Conservation (phyloP, 192 early-diverging fungal genomes). For the Thoreauomyces humboldtii region DNA sequence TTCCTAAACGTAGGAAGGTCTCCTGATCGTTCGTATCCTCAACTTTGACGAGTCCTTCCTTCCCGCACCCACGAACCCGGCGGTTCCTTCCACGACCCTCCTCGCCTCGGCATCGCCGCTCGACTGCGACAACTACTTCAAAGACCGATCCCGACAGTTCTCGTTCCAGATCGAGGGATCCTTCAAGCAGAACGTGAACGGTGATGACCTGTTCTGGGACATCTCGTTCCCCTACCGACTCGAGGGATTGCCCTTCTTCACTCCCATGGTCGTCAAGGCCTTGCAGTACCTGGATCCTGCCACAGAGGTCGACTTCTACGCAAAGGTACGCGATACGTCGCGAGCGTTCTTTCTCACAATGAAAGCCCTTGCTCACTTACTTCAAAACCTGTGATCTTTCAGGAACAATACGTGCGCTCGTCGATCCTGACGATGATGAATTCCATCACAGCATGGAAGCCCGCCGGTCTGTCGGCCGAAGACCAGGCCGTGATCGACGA, state of each 20-base stretch:
- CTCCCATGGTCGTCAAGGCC: conserved; percentile 27
- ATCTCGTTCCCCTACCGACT: conserved; percentile 16
- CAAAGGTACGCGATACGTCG: background rate
- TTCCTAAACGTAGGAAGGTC: too few species aligned
- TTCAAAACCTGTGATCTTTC: too few species aligned
- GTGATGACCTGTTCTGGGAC: conserved; percentile 31
- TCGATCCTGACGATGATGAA: conserved; percentile 28
- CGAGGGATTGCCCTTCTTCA: conserved; percentile 18
- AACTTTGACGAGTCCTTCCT: conserved; percentile 23
- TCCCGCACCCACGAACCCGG: background rate
- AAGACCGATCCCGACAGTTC: conserved; percentile 20
- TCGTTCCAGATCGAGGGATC: conserved; percentile 23
- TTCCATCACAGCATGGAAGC: conserved; percentile 20
- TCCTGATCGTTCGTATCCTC: conserved; percentile 19
- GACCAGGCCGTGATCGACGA: conserved; percentile 19
- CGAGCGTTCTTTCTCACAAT: background rate
- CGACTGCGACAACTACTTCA: conserved; percentile 28
- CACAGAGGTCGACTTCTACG: conserved; percentile 26
- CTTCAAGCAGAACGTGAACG: conserved; percentile 29
- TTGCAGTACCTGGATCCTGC: conserved; percentile 30
- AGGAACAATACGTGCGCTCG: conserved; percentile 20
- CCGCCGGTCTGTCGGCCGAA: background rate
- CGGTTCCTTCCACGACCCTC: background rate
- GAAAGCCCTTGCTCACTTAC: background rate
- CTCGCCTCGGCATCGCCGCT: background rate